A percentile compares a stretch with the other conserved stretches of the same genome.
phyloP scores from a whole-genome alignment of 306 rosid genomes.

The Casuarina cunninghamiana region DNA sequence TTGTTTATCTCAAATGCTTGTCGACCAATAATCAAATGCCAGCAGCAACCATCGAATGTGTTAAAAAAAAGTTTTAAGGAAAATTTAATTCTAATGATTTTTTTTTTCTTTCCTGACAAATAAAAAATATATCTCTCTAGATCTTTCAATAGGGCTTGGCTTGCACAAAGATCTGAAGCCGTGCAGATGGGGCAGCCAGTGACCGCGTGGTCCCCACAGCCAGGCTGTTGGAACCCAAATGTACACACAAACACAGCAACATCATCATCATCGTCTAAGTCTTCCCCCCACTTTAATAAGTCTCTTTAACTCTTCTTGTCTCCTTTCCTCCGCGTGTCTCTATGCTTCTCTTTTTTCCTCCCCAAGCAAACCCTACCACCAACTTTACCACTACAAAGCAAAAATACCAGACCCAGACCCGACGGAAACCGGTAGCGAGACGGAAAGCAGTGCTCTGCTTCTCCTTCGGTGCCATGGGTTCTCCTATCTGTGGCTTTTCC shows the following conservation, averaged over 20 bases:
- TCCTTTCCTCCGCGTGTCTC: not conserved
- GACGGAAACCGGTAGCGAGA: not conserved
- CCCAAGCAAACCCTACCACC: not conserved
- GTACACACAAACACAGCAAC: not conserved
- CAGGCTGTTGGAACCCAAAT: constrained; percentile 52
- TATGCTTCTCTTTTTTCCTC: not conserved
- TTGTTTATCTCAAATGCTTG: too few species aligned
- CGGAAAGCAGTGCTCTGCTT: not conserved
- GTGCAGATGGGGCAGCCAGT: constrained; percentile 8
- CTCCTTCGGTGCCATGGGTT: constrained; percentile 61
- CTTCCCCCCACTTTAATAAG: not conserved
- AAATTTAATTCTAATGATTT: too few species aligned
- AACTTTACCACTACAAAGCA: not conserved
- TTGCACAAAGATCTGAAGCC: not conserved
- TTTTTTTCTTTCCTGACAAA: too few species aligned
- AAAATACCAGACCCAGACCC: not conserved
- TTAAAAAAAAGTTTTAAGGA: too few species aligned
- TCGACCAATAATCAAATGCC: too few species aligned
- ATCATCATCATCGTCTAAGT: not conserved
- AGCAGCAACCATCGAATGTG: too few species aligned
- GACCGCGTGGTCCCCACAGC: constrained; percentile 57
- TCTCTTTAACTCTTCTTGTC: not conserved
- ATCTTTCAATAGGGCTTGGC: too few species aligned
- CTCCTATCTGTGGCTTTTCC: constrained; percentile 60
- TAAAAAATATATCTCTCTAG: too few species aligned